Evolutionary conservation across 176 grass and related monocot genomes (phyloP).

Genomic region (Ensete glaucum): DNA sequence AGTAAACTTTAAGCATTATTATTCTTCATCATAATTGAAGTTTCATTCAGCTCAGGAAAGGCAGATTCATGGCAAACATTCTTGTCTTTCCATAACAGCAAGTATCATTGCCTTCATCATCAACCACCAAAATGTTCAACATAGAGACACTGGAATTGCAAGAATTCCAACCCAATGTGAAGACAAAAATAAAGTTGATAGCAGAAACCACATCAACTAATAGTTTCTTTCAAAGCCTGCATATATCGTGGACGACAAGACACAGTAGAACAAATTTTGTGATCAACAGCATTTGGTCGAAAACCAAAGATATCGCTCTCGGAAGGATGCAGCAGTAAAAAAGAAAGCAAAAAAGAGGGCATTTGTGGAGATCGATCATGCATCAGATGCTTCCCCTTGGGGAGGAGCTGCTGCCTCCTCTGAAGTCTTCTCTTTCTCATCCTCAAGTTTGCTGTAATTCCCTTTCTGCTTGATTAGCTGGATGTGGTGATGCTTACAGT

Average conservation of each 20-base stretch:
- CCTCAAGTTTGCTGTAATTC: slow-evolving; percentile 85
- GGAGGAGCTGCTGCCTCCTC: not conserved
- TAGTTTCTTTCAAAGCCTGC: not conserved
- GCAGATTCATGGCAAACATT: too few species aligned
- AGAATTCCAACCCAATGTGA: too few species aligned
- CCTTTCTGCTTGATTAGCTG: slow-evolving; percentile 95
- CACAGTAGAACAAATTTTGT: not conserved
- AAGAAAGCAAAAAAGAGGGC: not conserved
- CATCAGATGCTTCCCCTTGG: not conserved
- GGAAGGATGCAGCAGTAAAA: not conserved
- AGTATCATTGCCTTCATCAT: too few species aligned
- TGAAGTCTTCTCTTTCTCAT: slow-evolving; percentile 41
- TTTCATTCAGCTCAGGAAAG: too few species aligned
- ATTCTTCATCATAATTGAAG: too few species aligned
- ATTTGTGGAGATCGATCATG: not conserved
- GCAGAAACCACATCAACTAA: not conserved
- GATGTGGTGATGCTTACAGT: slow-evolving; percentile 93
- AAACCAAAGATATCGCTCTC: not conserved
- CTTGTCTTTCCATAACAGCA: too few species aligned
- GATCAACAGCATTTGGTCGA: not conserved
- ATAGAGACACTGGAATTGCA: too few species aligned
- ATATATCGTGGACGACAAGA: not conserved
- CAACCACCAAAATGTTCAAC: too few species aligned
- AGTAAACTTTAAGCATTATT: too few species aligned
- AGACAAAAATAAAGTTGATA: too few species aligned